These are phyloP conservation scores for Grifola frondosa DNA, from an alignment of 1,284 basidiomycete genomes.

Conservation along the genomic window DNA sequence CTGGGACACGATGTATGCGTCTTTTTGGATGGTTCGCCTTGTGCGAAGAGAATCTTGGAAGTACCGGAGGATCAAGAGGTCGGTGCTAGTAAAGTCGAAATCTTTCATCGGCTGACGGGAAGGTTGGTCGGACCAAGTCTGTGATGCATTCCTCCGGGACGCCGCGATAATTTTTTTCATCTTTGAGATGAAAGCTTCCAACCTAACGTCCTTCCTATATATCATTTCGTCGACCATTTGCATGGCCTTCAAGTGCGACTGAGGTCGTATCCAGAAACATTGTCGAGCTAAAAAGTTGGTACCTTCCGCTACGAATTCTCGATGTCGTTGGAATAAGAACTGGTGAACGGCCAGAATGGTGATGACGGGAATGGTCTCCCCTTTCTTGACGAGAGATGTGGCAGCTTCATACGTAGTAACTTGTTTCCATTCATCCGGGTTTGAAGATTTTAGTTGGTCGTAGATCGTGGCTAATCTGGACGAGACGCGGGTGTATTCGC, in stretches of 20 bases:
- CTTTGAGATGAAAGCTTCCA: conserved; percentile 60
- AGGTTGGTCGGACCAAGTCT: conserved; percentile 36
- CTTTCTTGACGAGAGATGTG: conserved; percentile 36
- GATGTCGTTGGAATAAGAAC: conserved; percentile 64
- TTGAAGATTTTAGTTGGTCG: conserved; percentile 41
- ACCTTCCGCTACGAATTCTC: conserved; percentile 64
- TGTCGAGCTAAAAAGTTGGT: conserved; percentile 56
- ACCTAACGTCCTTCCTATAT: conserved; percentile 37
- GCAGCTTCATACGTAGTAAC: conserved; percentile 53
- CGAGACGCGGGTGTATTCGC: conserved; percentile 37
- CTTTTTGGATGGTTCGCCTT: conserved; percentile 57
- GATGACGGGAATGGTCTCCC: conserved; percentile 33
- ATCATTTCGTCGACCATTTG: conserved; percentile 56
- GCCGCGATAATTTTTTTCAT: conserved; percentile 46
- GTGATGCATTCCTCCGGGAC: conserved; percentile 26
- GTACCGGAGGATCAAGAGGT: conserved; percentile 66
- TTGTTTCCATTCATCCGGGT: conserved; percentile 50
- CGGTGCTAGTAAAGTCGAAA: conserved; percentile 46
- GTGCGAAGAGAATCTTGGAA: conserved; percentile 63
- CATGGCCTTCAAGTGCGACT: conserved; percentile 57
- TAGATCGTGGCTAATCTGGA: too few species aligned
- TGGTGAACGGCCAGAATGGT: conserved; percentile 70
- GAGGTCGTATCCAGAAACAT: conserved; percentile 71
- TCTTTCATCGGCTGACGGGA: conserved; percentile 31
- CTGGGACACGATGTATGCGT: conserved; percentile 58